Percentiles rank a stretch among this genome's conserved stretches.
Conservation (phyloP, 352 stramenopile genomes). For the Ophiocytium majus region DNA sequence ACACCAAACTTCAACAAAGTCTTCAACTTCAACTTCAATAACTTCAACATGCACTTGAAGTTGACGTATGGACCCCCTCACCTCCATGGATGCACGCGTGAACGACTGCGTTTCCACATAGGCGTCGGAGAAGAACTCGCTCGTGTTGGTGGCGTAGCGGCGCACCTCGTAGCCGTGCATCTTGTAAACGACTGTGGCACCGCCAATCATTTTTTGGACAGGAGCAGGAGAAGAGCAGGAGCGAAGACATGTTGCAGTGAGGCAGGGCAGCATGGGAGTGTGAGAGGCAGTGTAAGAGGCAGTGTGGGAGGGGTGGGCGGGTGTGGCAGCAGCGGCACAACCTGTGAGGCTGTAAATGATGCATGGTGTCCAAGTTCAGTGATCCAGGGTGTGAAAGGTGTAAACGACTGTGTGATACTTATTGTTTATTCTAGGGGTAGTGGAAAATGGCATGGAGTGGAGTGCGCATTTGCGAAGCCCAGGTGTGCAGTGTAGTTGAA, state of each 20-base stretch:
- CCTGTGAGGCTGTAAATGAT: not conserved
- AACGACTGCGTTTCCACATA: not conserved
- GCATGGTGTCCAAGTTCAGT: not conserved
- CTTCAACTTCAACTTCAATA: too few species aligned
- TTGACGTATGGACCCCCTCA: too few species aligned
- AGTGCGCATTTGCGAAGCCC: not conserved
- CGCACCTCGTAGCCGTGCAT: not conserved
- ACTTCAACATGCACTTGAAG: too few species aligned
- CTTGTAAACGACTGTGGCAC: not conserved
- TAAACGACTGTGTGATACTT: too few species aligned
- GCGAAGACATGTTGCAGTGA: not conserved
- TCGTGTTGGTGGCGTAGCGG: not conserved
- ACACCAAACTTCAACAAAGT: too few species aligned
- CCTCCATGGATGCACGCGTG: not conserved
- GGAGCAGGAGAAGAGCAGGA: not conserved
- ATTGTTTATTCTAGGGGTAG: too few species aligned
- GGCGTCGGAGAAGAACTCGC: not conserved
- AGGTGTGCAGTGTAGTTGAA: not conserved
- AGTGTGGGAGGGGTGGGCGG: not conserved
- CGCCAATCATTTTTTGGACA: too few species aligned
- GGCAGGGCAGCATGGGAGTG: not conserved
- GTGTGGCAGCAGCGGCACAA: not conserved
- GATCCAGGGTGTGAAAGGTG: not conserved
- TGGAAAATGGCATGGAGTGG: too few species aligned
- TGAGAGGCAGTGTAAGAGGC: not conserved